Evolutionary conservation across 2,329 filamentous ascomycete species (phyloP).

Genomic region (Hypoxylon sp.): DNA sequence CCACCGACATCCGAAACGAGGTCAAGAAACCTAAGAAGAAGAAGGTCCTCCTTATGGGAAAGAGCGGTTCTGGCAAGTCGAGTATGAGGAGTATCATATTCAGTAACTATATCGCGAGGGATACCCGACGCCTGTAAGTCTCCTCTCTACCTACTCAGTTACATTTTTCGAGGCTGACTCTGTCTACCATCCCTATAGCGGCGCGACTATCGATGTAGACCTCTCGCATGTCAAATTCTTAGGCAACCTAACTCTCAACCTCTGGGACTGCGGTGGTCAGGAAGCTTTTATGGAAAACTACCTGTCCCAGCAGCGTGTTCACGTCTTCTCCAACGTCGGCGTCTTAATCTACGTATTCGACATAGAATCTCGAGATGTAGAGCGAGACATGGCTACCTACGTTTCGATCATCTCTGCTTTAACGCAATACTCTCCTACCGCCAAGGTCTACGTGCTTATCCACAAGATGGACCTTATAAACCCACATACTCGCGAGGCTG

Average conservation of each 20-base stretch:
- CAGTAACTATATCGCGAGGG: conserved; percentile 97
- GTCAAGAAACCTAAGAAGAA: conserved; percentile 82
- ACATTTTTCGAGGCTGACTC: conserved; percentile 7
- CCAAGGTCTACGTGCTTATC: conserved; percentile 92
- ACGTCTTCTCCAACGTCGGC: conserved; percentile 96
- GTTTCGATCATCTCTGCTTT: conserved; percentile 89
- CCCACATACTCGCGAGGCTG: conserved; percentile 77
- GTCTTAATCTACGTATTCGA: conserved; percentile 99
- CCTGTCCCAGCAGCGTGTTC: conserved; percentile 91
- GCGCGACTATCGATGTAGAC: conserved; percentile 97
- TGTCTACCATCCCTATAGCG: conserved; percentile 56
- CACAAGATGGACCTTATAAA: conserved; percentile 99
- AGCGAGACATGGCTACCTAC: conserved; percentile 93
- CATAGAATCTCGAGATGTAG: conserved; percentile 94
- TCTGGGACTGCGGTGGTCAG: conserved; percentile 99
- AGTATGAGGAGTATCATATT: conserved; percentile 99
- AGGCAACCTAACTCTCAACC: conserved; percentile 94
- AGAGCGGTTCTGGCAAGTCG: conserved; percentile 96
- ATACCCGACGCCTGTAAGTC: conserved; percentile 82
- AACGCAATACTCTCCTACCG: conserved; percentile 81
- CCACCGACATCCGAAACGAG: conserved; percentile 59
- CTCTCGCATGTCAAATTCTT: conserved; percentile 99
- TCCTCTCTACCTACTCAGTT: conserved; percentile 4
- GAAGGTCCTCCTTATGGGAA: conserved; percentile 91
- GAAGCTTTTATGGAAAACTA: conserved; percentile 99